Evolutionary conservation across 306 rosid species (phyloP).

Genomic region (Cyclanthera cordifolia): DNA sequence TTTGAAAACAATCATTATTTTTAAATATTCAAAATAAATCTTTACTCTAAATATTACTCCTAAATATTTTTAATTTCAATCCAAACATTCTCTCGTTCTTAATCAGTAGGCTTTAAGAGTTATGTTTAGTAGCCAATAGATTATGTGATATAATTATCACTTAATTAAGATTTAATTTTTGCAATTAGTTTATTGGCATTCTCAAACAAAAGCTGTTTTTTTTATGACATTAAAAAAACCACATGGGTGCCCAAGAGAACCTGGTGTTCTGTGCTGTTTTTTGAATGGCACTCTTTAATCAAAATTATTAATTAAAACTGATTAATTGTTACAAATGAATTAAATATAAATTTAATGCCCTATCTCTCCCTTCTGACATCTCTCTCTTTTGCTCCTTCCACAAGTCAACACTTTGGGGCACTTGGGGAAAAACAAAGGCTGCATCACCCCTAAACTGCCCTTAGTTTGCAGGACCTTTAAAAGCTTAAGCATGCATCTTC

Average conservation of each 20-base stretch:
- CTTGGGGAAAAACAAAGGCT: background rate
- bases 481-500: background rate
- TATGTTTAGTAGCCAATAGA: no score
- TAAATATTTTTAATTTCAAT: no score
- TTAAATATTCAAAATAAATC: no score
- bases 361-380: background rate
- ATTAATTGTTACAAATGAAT: background rate
- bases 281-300: background rate
- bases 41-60: no score
- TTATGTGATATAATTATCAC: no score
- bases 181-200: background rate
- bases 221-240: background rate
- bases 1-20: no score
- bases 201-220: background rate
- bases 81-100: no score
- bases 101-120: no score
- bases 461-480: background rate
- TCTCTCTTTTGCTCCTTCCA: background rate
- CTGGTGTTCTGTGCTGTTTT: background rate
- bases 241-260: background rate
- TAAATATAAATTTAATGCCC: background rate
- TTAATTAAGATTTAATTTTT: no score
- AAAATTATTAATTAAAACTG: background rate
- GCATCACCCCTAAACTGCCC: background rate
- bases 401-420: slow-evolving; percentile 1